Evolutionary conservation across 78 protist species (phyloP).

Genomic region (Dictyostelium purpureum): DNA sequence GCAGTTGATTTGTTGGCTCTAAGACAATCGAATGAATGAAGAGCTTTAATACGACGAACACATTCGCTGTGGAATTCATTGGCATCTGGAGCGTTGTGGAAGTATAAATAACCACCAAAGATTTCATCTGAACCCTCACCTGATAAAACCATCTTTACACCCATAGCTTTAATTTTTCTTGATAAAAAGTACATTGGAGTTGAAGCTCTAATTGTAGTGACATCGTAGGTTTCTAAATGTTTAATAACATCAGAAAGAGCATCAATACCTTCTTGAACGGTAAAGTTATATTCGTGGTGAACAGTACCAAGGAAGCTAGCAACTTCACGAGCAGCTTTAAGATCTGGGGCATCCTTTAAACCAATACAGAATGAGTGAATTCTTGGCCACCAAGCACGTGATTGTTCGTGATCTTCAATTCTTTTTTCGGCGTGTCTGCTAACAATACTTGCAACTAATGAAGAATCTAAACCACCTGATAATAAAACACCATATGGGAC

Average conservation of each 20-base stretch:
- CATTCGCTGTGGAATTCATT: slow-evolving; percentile 89
- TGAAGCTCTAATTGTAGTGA: slow-evolving; percentile 92
- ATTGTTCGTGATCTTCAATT: slow-evolving; percentile 53
- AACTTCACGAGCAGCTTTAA: slow-evolving; percentile 88
- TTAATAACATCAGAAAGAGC: slow-evolving; percentile 89
- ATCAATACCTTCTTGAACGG: slow-evolving; percentile 91
- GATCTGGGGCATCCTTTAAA: slow-evolving; percentile 88
- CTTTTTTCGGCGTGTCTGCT: slow-evolving; percentile 78
- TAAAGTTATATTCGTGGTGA: slow-evolving; percentile 86
- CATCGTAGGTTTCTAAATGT: slow-evolving; percentile 93
- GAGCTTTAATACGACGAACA: slow-evolving; percentile 71
- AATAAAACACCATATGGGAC: slow-evolving; percentile 94
- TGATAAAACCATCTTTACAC: slow-evolving; percentile 93
- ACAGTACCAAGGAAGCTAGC: slow-evolving; percentile 86
- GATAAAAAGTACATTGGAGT: slow-evolving; percentile 93
- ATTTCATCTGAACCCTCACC: slow-evolving; percentile 96
- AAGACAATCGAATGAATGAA: slow-evolving; percentile 87
- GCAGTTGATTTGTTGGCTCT: slow-evolving; percentile 91
- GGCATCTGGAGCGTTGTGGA: slow-evolving; percentile 91
- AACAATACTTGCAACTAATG: slow-evolving; percentile 92
- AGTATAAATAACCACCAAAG: slow-evolving; percentile 82
- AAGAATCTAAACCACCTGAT: slow-evolving; percentile 94
- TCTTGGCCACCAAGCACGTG: slow-evolving; percentile 85
- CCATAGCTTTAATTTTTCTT: slow-evolving; percentile 89
- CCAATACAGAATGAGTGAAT: slow-evolving; percentile 92